Evolutionary conservation across 2,329 filamentous ascomycete genomes (phyloP).

Genomic region (Alternaria ventricosa): DNA sequence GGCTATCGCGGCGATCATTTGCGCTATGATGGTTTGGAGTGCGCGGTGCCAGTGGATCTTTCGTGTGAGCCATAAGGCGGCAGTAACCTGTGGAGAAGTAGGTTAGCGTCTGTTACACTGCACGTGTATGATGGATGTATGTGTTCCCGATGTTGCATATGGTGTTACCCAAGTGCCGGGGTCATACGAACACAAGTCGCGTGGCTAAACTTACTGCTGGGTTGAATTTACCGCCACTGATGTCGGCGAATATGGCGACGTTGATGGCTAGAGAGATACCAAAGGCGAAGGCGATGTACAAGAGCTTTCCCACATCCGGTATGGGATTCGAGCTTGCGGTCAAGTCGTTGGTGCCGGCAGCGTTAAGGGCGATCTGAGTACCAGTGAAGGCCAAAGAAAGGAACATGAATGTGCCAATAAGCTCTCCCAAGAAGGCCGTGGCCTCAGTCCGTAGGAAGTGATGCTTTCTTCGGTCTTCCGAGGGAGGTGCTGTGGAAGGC

Average conservation of each 20-base stretch:
- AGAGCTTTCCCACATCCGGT: slow-evolving; percentile 37
- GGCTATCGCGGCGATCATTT: slow-evolving; percentile 39
- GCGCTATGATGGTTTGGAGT: slow-evolving; percentile 33
- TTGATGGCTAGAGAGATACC: slow-evolving; percentile 45
- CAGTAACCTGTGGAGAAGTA: slow-evolving; percentile 26
- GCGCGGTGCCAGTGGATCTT: slow-evolving; percentile 32
- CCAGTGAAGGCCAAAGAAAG: slow-evolving; percentile 45
- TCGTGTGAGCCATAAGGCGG: slow-evolving; percentile 27
- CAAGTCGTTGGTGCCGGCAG: slow-evolving; percentile 37
- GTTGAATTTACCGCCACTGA: slow-evolving; percentile 41
- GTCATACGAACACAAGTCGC: not conserved
- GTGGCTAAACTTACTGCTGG: slow-evolving; percentile 31
- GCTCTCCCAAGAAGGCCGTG: slow-evolving; percentile 49
- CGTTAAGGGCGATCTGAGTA: slow-evolving; percentile 58
- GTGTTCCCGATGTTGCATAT: not conserved
- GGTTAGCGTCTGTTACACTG: slow-evolving; percentile 8
- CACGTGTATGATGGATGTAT: not conserved
- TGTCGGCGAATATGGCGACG: slow-evolving; percentile 46
- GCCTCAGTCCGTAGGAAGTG: slow-evolving; percentile 25
- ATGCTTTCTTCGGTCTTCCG: slow-evolving; percentile 1
- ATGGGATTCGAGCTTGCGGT: slow-evolving; percentile 11
- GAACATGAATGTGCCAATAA: slow-evolving; percentile 56
- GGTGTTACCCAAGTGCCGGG: slow-evolving; percentile 29
- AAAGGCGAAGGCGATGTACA: slow-evolving; percentile 46
- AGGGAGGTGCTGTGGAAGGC: slow-evolving; percentile 10